Conservation (phyloP, 1,284 basidiomycete genomes). For the Melampsora americana region DNA sequence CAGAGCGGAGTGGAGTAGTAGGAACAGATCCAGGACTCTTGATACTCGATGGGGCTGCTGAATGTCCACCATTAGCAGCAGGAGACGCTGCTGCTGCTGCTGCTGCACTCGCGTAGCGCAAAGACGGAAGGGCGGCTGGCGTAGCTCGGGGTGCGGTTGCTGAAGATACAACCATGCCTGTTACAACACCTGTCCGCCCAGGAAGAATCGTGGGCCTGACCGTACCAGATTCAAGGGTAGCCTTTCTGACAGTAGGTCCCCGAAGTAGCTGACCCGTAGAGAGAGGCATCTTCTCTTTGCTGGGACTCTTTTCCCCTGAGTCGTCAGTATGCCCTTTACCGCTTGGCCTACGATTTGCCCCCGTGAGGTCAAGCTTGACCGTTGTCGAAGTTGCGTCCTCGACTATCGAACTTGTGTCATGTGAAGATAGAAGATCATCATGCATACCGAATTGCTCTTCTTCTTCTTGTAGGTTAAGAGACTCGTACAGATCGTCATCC, state of each 20-base stretch:
- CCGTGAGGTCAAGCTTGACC: slow-evolving; percentile 48
- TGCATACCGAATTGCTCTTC: slow-evolving; percentile 77
- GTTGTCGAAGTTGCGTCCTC: slow-evolving; percentile 51
- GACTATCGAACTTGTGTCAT: slow-evolving; percentile 57
- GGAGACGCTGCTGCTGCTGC: slow-evolving; percentile 68
- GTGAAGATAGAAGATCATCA: slow-evolving; percentile 63
- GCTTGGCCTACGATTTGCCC: slow-evolving; percentile 25
- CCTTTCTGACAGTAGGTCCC: slow-evolving; percentile 47
- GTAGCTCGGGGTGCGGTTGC: slow-evolving; percentile 59
- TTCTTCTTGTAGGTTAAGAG: slow-evolving; percentile 91
- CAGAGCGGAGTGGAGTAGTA: slow-evolving; percentile 36
- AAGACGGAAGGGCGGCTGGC: slow-evolving; percentile 64
- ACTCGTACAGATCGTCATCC: slow-evolving; percentile 96
- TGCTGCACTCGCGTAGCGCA: slow-evolving; percentile 85
- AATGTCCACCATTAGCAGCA: background rate
- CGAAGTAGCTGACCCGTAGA: slow-evolving; percentile 61
- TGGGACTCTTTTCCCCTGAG: slow-evolving; percentile 46
- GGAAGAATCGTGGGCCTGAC: slow-evolving; percentile 59
- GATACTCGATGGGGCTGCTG: slow-evolving; percentile 16
- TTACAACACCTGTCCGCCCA: slow-evolving; percentile 46
- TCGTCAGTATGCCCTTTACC: slow-evolving; percentile 32
- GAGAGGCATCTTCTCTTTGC: slow-evolving; percentile 46
- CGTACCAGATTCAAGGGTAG: slow-evolving; percentile 49
- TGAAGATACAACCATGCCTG: slow-evolving; percentile 50
- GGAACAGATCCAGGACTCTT: slow-evolving; percentile 29